Base-by-base conservation (phyloP, 2,329 filamentous ascomycete genomes). In the Fusarium austroafricanum region DNA sequence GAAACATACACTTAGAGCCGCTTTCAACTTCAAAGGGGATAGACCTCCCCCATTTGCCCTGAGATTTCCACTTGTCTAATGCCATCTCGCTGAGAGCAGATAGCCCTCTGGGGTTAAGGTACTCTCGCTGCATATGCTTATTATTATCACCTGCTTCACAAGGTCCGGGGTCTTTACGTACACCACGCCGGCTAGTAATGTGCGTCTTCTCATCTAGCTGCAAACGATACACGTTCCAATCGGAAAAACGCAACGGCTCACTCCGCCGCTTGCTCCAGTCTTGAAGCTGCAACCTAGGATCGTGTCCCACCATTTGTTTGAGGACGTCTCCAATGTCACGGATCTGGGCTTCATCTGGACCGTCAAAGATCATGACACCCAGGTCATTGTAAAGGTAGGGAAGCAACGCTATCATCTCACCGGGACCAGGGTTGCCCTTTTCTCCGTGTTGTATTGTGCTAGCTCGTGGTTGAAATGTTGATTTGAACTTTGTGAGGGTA, bases 301-400 rank as follows among this genome's bases (percentile, higher is more conserved):
- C 68, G 47, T 53, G 50, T 9, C 52, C n/a, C 8, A 69, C 43
- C 1, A 67, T 35, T 28, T 49, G 38, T 11, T 37, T 15, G 11
- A 79, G 43, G 1, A 79, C 37, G 11, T 63, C 42, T 9, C 66
- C 73, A 6, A 79, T 73, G 9, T 49, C 23, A 12, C 20, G 6
- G 2, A 71, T 65, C 55, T 78, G 72, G 15, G 10, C 5, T 3
- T 58, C 50, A 10, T 58, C 59, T 8, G 73, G 68, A 2, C 77
- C 77, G 7, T 72, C 72, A 51, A 71, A 79, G 14, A 74, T 71
- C 18, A 79, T 39, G 4, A 77, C 71, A 4, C 78, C 78, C 1
- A 78, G 67, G 45, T 79, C 77, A 20, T 77, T 67, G 49, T 78
- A 78, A 5, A 78, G 17, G 29, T 68, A 65, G 20, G 55, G 55